Percentiles rank a stretch among this genome's conserved stretches.
Evolutionary conservation across 257 asterid genomes (phyloP).

Genomic region (Osmanthus fragrans): DNA sequence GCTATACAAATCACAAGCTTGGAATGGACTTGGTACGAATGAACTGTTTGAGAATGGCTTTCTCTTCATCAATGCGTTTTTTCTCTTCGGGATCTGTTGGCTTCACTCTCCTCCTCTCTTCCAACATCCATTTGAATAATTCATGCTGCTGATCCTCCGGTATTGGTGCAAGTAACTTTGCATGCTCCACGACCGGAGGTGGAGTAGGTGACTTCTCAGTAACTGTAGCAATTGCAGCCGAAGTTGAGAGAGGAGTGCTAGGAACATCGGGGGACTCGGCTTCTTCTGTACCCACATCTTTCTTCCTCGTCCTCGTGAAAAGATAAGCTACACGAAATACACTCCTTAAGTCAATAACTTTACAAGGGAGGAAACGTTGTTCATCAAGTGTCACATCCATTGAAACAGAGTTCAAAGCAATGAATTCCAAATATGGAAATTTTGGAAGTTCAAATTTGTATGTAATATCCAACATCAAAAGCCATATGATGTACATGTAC

Average conservation of each 20-base stretch:
- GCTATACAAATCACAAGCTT: conserved; percentile 31
- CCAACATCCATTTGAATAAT: conserved; percentile 76
- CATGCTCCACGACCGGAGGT: conserved; percentile 33
- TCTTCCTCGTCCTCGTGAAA: conserved; percentile 53
- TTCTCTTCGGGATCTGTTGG: conserved; percentile 72
- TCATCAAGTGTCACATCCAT: neutral
- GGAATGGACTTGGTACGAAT: conserved; percentile 69
- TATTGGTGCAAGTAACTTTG: conserved; percentile 50
- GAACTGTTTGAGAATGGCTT: conserved; percentile 74
- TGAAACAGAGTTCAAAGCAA: neutral
- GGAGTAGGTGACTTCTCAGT: conserved; percentile 31
- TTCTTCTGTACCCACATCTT: conserved; percentile 34
- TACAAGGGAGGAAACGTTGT: neutral
- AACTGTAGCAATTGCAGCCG: conserved; percentile 25
- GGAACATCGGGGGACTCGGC: conserved; percentile 37
- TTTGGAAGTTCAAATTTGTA: neutral
- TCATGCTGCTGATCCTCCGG: conserved; percentile 73
- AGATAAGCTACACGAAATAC: conserved; percentile 53
- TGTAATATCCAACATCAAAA: neutral
- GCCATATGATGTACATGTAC: neutral
- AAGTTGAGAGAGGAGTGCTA: conserved; percentile 32
- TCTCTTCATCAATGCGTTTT: conserved; percentile 79
- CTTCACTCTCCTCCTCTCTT: conserved; percentile 77
- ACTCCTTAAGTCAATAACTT: neutral
- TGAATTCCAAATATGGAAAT: neutral